Conservation (phyloP, 2,329 filamentous ascomycete genomes). For the Hortaea werneckii region DNA sequence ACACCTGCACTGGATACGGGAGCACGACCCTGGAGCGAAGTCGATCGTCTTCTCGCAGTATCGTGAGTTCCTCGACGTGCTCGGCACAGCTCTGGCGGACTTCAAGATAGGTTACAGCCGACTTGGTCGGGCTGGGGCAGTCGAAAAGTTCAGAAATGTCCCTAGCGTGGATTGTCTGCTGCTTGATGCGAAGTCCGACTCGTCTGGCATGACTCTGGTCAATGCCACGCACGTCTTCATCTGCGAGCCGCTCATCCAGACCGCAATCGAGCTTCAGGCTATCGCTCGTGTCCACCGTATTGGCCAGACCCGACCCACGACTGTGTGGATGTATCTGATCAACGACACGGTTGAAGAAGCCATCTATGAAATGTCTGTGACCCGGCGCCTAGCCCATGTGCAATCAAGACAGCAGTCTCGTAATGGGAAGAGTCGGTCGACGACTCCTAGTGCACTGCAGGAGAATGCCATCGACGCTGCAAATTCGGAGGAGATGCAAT, state of each 20-base stretch:
- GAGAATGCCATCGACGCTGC: conserved; percentile 65
- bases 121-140: conserved; percentile 59
- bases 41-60: conserved; percentile 93
- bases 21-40: conserved; percentile 77
- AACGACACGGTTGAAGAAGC: conserved; percentile 83
- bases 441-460: conserved; percentile 26
- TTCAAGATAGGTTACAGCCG: conserved; percentile 65
- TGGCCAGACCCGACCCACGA: conserved; percentile 77
- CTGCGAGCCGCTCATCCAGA: conserved; percentile 87
- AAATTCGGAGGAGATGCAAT: conserved; percentile 73
- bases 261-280: conserved; percentile 85
- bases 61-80: conserved; percentile 65
- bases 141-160: conserved; percentile 67
- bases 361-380: conserved; percentile 79
- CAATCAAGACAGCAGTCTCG: conserved; percentile 25
- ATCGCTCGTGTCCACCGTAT: conserved; percentile 94
- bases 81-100: conserved; percentile 57
- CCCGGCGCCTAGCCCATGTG: conserved; percentile 69
- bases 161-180: conserved; percentile 70
- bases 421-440: conserved; percentile 20
- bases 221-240: conserved; percentile 91
- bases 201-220: conserved; percentile 80
- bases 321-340: conserved; percentile 92
- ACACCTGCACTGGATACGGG: conserved; percentile 76
- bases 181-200: conserved; percentile 78